phyloP scores from a whole-genome alignment of 768 basidiomycete genomes.

The Agrocybe pediades region DNA sequence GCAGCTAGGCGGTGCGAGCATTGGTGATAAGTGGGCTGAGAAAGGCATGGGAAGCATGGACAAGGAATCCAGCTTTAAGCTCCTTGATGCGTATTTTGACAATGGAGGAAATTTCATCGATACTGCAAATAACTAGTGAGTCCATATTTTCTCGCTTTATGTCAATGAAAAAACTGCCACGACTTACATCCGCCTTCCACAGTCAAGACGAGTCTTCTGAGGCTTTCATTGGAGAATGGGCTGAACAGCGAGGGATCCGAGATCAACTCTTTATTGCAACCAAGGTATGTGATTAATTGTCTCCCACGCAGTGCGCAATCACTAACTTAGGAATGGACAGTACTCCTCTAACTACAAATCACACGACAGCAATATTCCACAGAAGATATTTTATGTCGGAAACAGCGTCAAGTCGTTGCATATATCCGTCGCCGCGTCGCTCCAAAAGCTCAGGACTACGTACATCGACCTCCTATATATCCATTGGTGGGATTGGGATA shows the following conservation, averaged over 20 bases:
- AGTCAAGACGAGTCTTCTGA: constrained; percentile 61
- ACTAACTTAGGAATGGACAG: constrained; percentile 14
- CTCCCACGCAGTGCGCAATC: neutral
- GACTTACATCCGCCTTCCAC: neutral
- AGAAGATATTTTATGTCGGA: constrained; percentile 9
- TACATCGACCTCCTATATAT: constrained; percentile 52
- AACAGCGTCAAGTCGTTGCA: constrained; percentile 45
- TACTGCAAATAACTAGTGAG: constrained; percentile 48
- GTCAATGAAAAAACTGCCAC: neutral
- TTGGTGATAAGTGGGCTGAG: constrained; percentile 39
- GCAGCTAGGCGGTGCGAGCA: constrained; percentile 43
- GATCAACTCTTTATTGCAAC: constrained; percentile 51
- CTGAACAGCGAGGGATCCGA: constrained; percentile 42
- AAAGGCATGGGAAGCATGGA: constrained; percentile 38
- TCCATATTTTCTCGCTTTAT: too few species aligned
- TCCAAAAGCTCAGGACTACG: constrained; percentile 46
- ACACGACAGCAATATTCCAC: constrained; percentile 20
- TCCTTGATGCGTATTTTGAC: constrained; percentile 46
- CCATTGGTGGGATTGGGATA: constrained; percentile 56
- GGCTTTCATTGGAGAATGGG: constrained; percentile 46
- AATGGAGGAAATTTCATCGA: constrained; percentile 53
- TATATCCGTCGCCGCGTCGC: constrained; percentile 40
- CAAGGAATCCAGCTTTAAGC: constrained; percentile 44
- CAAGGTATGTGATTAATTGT: constrained; percentile 32
- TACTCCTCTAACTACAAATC: constrained; percentile 32